Percentiles rank a stretch among this genome's conserved stretches.
Evolutionary conservation across 1,284 basidiomycete genomes (phyloP).

Genomic region (Cryptococcus sp.): DNA sequence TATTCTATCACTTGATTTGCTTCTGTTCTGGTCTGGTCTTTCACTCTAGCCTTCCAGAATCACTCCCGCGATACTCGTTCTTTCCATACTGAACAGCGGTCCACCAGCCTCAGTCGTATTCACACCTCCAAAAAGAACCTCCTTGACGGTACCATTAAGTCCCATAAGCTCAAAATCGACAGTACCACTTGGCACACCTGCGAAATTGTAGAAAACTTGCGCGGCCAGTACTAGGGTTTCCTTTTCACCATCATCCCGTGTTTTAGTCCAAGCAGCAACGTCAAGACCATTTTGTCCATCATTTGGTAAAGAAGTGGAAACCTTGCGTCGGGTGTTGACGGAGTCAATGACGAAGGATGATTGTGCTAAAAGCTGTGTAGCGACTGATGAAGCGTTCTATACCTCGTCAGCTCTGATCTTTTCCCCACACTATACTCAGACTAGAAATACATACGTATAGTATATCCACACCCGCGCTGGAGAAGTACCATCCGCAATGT

Average conservation of each 20-base stretch:
- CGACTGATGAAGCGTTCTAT: constrained; percentile 1
- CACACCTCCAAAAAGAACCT: constrained; percentile 17
- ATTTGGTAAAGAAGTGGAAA: neutral
- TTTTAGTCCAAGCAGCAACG: constrained; percentile 3
- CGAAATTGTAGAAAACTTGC: constrained; percentile 2
- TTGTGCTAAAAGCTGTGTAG: neutral
- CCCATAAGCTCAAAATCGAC: neutral
- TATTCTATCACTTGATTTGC: too few relatives aligned
- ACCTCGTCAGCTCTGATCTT: too few relatives aligned
- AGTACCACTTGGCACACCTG: neutral
- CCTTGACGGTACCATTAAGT: constrained; percentile 6
- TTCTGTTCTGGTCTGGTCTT: too few relatives aligned
- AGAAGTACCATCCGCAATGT: constrained; percentile 8
- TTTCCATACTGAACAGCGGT: constrained; percentile 10
- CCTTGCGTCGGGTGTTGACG: neutral
- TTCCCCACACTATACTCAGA: too few relatives aligned
- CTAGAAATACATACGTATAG: constrained; percentile 5
- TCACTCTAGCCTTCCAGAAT: constrained; percentile 2
- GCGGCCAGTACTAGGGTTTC: constrained; percentile 5
- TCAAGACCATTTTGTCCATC: constrained; percentile 3
- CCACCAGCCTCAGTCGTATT: neutral
- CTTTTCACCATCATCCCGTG: neutral
- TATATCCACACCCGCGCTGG: constrained; percentile 6
- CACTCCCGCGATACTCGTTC: constrained; percentile 16
- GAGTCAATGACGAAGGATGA: constrained; percentile 3